Conservation (phyloP, 73 alveolate genomes). For the Paramecium pentaurelia region DNA sequence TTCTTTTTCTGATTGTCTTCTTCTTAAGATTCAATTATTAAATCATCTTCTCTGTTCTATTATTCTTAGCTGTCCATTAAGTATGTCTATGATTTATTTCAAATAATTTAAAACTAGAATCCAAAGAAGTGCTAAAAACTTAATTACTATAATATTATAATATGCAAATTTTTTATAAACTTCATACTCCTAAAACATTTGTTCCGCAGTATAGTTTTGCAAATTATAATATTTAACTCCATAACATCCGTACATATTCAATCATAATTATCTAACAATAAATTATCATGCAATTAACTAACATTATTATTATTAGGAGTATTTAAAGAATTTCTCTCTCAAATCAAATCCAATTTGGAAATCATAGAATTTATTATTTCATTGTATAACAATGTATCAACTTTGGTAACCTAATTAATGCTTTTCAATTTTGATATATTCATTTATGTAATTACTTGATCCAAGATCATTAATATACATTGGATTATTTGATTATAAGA, state of each 20-base stretch:
- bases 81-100: background rate
- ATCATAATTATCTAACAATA: background rate
- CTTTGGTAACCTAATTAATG: background rate
- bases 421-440: background rate
- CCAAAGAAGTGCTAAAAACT: background rate
- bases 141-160: background rate
- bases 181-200: background rate
- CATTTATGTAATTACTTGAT: background rate
- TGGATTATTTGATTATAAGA: background rate
- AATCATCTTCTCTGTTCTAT: background rate
- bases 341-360: background rate
- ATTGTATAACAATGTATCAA: background rate
- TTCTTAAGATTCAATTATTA: background rate
- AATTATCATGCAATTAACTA: background rate
- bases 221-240: background rate
- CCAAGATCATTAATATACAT: background rate
- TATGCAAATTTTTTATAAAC: conserved; percentile 4
- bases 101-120: background rate
- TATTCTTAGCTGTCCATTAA: background rate
- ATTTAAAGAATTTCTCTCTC: background rate
- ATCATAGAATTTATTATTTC: background rate
- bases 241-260: background rate
- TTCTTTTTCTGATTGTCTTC: conserved; percentile 9
- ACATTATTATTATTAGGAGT: background rate
- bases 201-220: background rate